phyloP scores from a whole-genome alignment of 331 rosid genomes.

The Malus hybrid region DNA sequence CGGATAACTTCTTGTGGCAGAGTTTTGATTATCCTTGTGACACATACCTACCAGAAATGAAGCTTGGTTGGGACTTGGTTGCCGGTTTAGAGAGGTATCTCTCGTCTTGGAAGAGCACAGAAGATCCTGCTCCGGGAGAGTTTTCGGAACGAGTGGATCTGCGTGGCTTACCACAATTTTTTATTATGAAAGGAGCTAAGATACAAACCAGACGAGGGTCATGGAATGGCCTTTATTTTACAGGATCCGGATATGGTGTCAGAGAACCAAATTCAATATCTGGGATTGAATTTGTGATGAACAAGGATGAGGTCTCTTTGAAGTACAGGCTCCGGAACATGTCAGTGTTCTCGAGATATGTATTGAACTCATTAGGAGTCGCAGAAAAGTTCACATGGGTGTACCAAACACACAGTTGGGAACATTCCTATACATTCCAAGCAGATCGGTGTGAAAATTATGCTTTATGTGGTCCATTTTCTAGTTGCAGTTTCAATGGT shows the following conservation, averaged over 20 bases:
- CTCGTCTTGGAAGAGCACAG: conserved; percentile 34
- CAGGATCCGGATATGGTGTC: neutral
- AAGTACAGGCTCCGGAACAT: neutral
- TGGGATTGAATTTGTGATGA: neutral
- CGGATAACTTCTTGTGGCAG: too few relatives aligned
- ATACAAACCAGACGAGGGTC: conserved; percentile 12
- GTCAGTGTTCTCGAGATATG: neutral
- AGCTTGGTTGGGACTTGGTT: conserved; percentile 8
- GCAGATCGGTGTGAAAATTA: conserved; percentile 25
- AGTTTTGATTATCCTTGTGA: conserved; percentile 2
- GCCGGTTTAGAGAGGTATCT: neutral
- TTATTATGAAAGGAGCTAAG: conserved; percentile 24
- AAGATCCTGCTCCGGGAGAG: conserved; percentile 49
- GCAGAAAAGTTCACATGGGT: neutral
- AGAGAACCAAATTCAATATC: neutral
- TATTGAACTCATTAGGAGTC: neutral
- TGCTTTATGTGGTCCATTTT: conserved; percentile 24
- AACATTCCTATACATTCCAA: conserved; percentile 7
- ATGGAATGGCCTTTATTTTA: conserved; percentile 44
- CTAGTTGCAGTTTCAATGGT: conserved; percentile 10
- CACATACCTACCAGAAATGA: conserved; percentile 9
- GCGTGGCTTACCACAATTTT: conserved; percentile 24
- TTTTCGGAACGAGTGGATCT: conserved; percentile 1
- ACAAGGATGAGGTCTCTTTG: neutral
- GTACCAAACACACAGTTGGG: conserved; percentile 17